Base-by-base conservation (phyloP, 441 rosid species). In the Adansonia madagascariensis region DNA sequence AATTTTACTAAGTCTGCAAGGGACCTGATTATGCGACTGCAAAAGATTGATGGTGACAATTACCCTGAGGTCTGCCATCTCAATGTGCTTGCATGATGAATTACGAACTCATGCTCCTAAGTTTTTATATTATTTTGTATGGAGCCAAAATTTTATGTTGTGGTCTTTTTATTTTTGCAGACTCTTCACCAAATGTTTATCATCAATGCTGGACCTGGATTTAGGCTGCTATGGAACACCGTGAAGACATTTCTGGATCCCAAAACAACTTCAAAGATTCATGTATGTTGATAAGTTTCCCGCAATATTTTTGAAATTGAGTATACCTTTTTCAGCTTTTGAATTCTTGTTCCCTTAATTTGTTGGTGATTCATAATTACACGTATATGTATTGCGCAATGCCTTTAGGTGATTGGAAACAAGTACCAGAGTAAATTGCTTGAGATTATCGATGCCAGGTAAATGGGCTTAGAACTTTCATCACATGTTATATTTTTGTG, bases 201-300 rank as follows among this genome's bases (percentile, higher is more conserved):
- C 80, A 96, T 94, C 86, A 96, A 96, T 83, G 98, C 98, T 46
- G 99, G 99, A 83, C 89, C 97, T 55, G 99, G 99, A 50, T 96
- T 96, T 87, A 88, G 98, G 90, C 86, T 96, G 57, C 78, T 96
- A 81, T 96, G 98, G 98, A 92, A 88, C 87, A 92, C 98, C 2
- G 90, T 96, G 9, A 96, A 94, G 80, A 84, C 87, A 50, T 96
- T 96, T 84, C 86, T 96, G 57, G 99, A 96, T 88, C 99, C 99
- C 20, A 96, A 92, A 83, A 96, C 99, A 27, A 91, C 98, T 59
- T 85, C 97, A 82, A 96, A 96, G 90, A 96, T 96, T 81, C 98
- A 96, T 80, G 99, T 92, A 83, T 67, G 91, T 73, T 11, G 55
- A 46, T 52, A 20, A 27, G 43, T 76, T 78, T 46, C 53, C 8